Percentiles rank a stretch among this genome's conserved stretches.
Evolutionary conservation across 371 early-diverging fungal species (phyloP).

Genomic region (Blastocladiella emersonii): DNA sequence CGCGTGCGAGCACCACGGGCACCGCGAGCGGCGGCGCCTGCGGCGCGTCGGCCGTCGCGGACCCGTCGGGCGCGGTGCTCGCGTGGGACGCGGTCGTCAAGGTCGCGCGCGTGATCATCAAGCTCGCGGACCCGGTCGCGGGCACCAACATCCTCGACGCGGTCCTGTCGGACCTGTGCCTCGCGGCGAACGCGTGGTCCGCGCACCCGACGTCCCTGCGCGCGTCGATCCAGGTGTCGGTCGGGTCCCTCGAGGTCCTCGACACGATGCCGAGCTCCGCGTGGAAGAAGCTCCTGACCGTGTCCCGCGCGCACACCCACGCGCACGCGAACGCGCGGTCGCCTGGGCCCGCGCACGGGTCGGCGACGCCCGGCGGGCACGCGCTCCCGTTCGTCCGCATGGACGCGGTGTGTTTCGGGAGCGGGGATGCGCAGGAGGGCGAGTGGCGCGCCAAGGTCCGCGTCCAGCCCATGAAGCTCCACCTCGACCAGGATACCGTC

Average conservation of each 20-base stretch:
- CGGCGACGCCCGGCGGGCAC: conserved; percentile 18
- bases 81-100: too few species aligned
- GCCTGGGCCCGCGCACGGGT: conserved; percentile 32
- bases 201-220: too few species aligned
- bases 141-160: too few species aligned
- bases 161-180: too few species aligned
- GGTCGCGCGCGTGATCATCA: too few species aligned
- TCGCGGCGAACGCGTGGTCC: too few species aligned
- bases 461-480: conserved; percentile 65
- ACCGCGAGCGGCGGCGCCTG: neutral
- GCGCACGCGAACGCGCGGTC: conserved; percentile 48
- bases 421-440: neutral
- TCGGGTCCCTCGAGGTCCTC: conserved; percentile 57
- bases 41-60: too few species aligned
- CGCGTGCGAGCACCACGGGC: too few species aligned
- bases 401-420: conserved; percentile 25
- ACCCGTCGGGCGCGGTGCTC: too few species aligned
- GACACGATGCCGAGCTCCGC: conserved; percentile 59
- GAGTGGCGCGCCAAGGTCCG: conserved; percentile 15
- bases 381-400: conserved; percentile 36
- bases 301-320: conserved; percentile 44
- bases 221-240: neutral
- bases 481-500: conserved; percentile 89
- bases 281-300: conserved; percentile 62
- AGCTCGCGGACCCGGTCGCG: too few species aligned